Percentiles rank a stretch among this genome's conserved stretches.
Conservation (phyloP, 345 rosid species). For the Syzygium grande region DNA sequence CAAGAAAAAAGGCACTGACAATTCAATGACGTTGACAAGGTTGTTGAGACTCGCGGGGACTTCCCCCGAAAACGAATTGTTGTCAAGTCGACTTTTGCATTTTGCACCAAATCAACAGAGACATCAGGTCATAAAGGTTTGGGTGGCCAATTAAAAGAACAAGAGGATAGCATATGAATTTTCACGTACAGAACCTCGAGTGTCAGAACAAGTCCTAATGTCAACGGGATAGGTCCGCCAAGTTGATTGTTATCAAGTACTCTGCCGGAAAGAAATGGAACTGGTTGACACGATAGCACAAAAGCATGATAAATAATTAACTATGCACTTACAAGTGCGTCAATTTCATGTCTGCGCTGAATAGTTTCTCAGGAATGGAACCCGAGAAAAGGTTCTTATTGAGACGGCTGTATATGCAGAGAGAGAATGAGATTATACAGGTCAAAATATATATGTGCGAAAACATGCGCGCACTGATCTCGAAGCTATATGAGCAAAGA, state of each 20-base stretch:
- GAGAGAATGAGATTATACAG: too few species aligned
- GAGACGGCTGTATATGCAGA: slow-evolving; percentile 38
- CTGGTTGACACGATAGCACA: not conserved
- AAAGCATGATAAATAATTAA: not conserved
- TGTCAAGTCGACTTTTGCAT: slow-evolving; percentile 66
- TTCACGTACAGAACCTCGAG: slow-evolving; percentile 95
- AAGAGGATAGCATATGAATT: not conserved
- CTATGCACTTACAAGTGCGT: not conserved
- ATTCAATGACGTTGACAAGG: slow-evolving; percentile 56
- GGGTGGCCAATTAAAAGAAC: too few species aligned
- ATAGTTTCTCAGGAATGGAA: slow-evolving; percentile 53
- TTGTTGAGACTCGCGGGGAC: slow-evolving; percentile 60
- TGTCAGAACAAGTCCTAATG: slow-evolving; percentile 59
- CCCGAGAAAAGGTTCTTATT: slow-evolving; percentile 89
- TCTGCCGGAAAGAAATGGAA: slow-evolving; percentile 16
- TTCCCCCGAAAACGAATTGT: slow-evolving; percentile 51
- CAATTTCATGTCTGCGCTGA: slow-evolving; percentile 58
- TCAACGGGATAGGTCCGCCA: slow-evolving; percentile 50
- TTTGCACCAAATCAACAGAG: not conserved
- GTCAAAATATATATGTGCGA: not conserved
- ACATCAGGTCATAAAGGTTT: too few species aligned
- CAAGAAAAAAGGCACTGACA: slow-evolving; percentile 36
- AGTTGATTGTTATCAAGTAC: slow-evolving; percentile 71
- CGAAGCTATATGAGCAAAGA: not conserved
- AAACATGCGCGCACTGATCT: not conserved